Conservation (phyloP, 208 protist genomes). For the Histomonas meleagridis region DNA sequence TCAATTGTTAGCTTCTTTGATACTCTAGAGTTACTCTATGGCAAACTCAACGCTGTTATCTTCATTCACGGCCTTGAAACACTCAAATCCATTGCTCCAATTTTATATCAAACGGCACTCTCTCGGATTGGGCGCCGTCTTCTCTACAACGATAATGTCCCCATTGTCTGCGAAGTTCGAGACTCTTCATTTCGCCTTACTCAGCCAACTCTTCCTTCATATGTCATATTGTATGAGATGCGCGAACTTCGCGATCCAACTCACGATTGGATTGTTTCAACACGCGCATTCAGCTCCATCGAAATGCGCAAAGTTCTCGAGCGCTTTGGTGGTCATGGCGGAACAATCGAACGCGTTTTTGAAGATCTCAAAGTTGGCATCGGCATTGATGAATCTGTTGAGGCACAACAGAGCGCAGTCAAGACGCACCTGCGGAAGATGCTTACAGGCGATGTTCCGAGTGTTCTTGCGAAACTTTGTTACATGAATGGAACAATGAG, state of each 20-base stretch:
- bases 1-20: background rate
- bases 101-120: background rate
- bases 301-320: background rate
- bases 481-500: too few species aligned
- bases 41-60: background rate
- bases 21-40: background rate
- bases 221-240: background rate
- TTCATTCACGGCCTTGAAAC: background rate
- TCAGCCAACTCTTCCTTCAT: too few species aligned
- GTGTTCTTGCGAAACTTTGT: too few species aligned
- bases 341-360: background rate
- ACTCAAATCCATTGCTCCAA: background rate
- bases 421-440: too few species aligned
- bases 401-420: too few species aligned
- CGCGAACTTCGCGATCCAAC: background rate
- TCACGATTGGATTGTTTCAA: too few species aligned
- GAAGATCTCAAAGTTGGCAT: conserved; percentile 12
- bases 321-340: background rate
- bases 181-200: background rate
- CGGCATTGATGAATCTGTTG: background rate
- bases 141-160: background rate
- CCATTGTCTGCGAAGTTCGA: background rate
- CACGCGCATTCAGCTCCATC: background rate
- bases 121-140: background rate
- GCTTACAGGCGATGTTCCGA: too few species aligned